These are phyloP conservation scores for Arachis hypogaea DNA, from an alignment of 306 rosid species.

Conservation along the genomic window DNA sequence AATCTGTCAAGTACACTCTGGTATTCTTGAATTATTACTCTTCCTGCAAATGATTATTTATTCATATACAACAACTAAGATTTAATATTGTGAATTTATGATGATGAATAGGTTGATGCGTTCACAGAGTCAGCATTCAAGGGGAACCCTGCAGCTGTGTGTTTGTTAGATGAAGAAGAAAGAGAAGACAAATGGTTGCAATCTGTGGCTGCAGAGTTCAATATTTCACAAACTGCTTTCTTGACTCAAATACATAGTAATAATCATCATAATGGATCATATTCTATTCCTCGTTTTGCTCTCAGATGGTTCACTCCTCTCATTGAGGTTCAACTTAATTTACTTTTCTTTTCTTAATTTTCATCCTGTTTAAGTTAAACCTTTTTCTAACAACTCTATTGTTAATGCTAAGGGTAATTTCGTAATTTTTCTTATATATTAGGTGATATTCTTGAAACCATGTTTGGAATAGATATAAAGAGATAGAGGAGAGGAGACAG, in stretches of 20 bases:
- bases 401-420: too few species aligned
- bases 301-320: conserved; percentile 81
- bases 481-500: too few species aligned
- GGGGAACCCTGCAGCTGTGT: conserved; percentile 82
- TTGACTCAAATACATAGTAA: conserved; percentile 42
- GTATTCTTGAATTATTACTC: background rate
- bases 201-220: conserved; percentile 61
- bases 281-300: conserved; percentile 44
- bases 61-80: too few species aligned
- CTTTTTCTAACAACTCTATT: too few species aligned
- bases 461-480: background rate
- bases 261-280: background rate
- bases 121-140: conserved; percentile 70
- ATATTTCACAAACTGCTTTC: conserved; percentile 49
- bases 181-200: conserved; percentile 63
- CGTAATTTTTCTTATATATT: too few species aligned
- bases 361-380: too few species aligned
- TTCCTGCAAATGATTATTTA: too few species aligned
- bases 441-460: background rate
- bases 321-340: conserved; percentile 37
- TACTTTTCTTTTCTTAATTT: too few species aligned
- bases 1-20: conserved; percentile 29
- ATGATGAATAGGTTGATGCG: conserved; percentile 59
- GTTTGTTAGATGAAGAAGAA: conserved; percentile 57
- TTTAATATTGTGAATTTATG: background rate